Evolutionary conservation across 148 eudicot genomes (phyloP).

Genomic region (Chenopodium quinoa): DNA sequence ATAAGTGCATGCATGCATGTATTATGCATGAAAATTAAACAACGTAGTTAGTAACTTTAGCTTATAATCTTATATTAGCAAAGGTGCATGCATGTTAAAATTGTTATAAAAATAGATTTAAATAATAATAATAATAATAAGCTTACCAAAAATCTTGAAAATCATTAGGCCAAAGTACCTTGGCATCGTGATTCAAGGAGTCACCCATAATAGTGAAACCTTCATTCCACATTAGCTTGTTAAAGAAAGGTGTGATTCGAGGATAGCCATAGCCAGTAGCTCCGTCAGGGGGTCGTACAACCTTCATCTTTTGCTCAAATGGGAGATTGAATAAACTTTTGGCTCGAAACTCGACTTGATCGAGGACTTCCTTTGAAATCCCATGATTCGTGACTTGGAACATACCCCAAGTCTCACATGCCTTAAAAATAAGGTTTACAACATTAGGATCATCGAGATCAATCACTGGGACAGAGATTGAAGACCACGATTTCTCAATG

Average conservation of each 20-base stretch:
- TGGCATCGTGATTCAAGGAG: conserved; percentile 52
- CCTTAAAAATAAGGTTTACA: conserved; percentile 32
- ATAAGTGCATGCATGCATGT: conserved; percentile 11
- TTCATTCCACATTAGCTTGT: conserved; percentile 66
- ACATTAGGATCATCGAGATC: conserved; percentile 42
- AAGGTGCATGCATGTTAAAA: background rate
- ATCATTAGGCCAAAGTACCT: conserved; percentile 56
- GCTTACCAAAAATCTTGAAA: conserved; percentile 60
- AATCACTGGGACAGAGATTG: conserved; percentile 31
- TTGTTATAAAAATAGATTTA: no score
- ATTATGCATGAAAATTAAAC: conserved; percentile 19
- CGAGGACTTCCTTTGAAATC: conserved; percentile 29
- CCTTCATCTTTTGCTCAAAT: conserved; percentile 40
- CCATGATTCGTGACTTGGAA: conserved; percentile 62
- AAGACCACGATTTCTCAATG: background rate
- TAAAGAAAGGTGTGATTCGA: conserved; percentile 44
- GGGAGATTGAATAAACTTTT: conserved; percentile 50
- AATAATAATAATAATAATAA: no score
- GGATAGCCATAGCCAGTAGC: conserved; percentile 61
- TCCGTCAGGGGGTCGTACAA: conserved; percentile 37
- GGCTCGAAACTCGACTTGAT: conserved; percentile 38
- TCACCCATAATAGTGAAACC: conserved; percentile 65
- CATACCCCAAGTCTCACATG: conserved; percentile 57
- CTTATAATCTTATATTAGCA: background rate
- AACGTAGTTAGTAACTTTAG: background rate